Evolutionary conservation across 495 filamentous ascomycete species (phyloP).

Genomic region (Neurospora hispaniola): DNA sequence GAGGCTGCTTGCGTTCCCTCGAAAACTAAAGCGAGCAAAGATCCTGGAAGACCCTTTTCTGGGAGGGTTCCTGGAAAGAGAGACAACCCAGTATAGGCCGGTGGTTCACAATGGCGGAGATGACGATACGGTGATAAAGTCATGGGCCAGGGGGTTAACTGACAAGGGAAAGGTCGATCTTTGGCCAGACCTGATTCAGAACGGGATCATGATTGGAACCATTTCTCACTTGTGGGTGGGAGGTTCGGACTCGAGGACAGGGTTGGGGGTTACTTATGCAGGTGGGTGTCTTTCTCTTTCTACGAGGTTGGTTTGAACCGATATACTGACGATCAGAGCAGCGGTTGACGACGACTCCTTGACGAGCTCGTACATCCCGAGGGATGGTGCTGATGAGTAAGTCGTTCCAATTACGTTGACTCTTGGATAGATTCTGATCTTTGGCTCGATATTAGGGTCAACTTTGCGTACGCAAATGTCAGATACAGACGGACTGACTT

Average conservation of each 20-base stretch:
- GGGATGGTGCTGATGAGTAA: conserved; percentile 18
- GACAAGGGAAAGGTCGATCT: conserved; percentile 9
- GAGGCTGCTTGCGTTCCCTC: background rate
- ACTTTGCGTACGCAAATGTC: conserved; percentile 2
- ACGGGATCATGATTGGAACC: background rate
- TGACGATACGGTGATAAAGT: background rate
- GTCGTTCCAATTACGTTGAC: background rate
- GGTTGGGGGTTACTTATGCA: conserved; percentile 19
- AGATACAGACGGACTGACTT: background rate
- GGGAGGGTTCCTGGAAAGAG: conserved; percentile 10
- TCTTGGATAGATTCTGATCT: background rate
- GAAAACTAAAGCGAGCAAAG: background rate
- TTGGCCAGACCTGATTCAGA: background rate
- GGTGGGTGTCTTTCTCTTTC: conserved; percentile 13
- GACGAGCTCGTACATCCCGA: conserved; percentile 14
- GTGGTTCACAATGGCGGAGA: background rate
- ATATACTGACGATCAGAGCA: background rate
- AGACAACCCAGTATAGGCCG: background rate
- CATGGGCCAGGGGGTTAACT: conserved; percentile 13
- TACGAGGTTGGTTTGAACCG: background rate
- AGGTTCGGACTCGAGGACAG: conserved; percentile 9
- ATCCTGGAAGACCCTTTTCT: conserved; percentile 1
- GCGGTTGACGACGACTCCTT: background rate
- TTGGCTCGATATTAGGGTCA: conserved; percentile 4
- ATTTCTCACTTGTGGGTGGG: conserved; percentile 17